Conservation (phyloP, 352 stramenopile species). For the Phytopythium kandeliae region DNA sequence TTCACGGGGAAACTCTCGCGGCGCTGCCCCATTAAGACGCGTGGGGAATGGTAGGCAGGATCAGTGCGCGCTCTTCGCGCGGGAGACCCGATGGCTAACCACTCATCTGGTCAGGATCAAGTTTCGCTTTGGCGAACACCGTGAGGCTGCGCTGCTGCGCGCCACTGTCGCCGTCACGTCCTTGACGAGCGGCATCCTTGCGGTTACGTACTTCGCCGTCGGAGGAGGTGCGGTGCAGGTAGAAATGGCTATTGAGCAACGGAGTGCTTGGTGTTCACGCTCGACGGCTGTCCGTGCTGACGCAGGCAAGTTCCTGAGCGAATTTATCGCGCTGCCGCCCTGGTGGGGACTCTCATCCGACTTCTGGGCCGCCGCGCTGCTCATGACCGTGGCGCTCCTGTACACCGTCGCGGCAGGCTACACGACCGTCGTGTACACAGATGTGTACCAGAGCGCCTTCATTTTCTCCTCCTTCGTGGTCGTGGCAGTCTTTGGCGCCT, state of each 20-base stretch:
- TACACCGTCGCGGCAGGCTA: conserved; percentile 72
- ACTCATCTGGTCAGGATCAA: too few relatives aligned
- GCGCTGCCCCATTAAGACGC: conserved; percentile 68
- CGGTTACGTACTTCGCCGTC: conserved; percentile 73
- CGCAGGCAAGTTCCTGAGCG: conserved; percentile 66
- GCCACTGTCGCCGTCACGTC: conserved; percentile 62
- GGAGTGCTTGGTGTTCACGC: too few relatives aligned
- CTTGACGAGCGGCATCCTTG: conserved; percentile 51
- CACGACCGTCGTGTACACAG: conserved; percentile 74
- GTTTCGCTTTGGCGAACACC: conserved; percentile 58
- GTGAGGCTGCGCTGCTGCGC: conserved; percentile 46
- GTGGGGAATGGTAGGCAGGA: conserved; percentile 53
- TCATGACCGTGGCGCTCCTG: conserved; percentile 62
- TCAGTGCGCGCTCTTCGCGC: too few relatives aligned
- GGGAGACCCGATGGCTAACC: too few relatives aligned
- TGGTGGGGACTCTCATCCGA: conserved; percentile 52
- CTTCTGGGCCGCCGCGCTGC: conserved; percentile 59
- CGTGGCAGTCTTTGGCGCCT: conserved; percentile 49
- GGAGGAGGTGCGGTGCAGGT: conserved; percentile 28
- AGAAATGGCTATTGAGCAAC: too few relatives aligned
- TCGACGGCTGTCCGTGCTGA: background rate
- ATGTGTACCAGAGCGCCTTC: conserved; percentile 82
- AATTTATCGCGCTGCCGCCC: conserved; percentile 58
- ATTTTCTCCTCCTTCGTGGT: conserved; percentile 74
- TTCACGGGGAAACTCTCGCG: conserved; percentile 81